Evolutionary conservation across 192 early-diverging fungal genomes (phyloP).

Genomic region (Linderina pennispora): DNA sequence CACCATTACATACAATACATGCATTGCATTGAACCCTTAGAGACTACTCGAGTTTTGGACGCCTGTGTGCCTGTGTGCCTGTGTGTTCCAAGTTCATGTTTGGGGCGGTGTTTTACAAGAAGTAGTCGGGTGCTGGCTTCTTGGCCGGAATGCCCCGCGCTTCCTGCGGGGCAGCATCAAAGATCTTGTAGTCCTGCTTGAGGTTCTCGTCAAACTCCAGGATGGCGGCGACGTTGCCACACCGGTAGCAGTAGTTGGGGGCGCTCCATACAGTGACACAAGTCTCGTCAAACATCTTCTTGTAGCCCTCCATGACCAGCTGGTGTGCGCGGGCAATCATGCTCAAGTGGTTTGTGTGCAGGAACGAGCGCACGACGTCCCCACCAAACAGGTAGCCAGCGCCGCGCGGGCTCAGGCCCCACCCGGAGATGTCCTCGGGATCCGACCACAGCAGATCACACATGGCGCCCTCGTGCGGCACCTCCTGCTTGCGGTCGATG

Average conservation of each 20-base stretch:
- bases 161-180: constrained; percentile 89
- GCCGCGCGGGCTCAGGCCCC: constrained; percentile 94
- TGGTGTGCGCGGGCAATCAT: constrained; percentile 96
- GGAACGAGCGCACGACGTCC: constrained; percentile 74
- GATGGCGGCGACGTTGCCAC: constrained; percentile 97
- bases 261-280: constrained; percentile 99
- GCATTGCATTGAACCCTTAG: too few species aligned
- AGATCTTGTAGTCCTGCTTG: constrained; percentile 84
- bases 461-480: constrained; percentile 97
- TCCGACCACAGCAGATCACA: constrained; percentile 98
- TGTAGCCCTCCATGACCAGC: constrained; percentile 96
- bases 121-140: constrained; percentile 91
- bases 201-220: constrained; percentile 89
- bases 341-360: constrained; percentile 78
- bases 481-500: constrained; percentile 93
- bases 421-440: constrained; percentile 84
- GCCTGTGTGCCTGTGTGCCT: too few species aligned
- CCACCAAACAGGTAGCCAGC: constrained; percentile 99
- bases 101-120: too few species aligned
- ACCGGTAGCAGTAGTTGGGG: constrained; percentile 99
- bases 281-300: constrained; percentile 91
- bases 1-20: too few species aligned
- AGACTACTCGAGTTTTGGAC: too few species aligned
- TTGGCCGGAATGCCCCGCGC: constrained; percentile 72
- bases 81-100: too few species aligned